Conservation (phyloP, 148 eudicot species). For the Diospyros lotus region DNA sequence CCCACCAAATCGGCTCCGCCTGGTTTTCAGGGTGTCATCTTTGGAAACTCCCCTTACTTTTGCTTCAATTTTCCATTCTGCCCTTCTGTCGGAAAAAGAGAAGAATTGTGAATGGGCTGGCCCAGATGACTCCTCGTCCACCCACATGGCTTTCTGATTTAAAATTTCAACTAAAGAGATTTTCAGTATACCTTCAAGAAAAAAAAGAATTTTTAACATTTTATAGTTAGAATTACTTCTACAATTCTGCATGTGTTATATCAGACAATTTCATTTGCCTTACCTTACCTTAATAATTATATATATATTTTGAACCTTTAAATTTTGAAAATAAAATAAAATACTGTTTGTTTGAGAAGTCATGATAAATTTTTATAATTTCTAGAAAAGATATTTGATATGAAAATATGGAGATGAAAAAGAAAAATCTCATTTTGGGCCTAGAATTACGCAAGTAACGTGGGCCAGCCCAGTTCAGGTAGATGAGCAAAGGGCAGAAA, state of each 20-base stretch:
- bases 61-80: not conserved
- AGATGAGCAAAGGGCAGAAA: not conserved
- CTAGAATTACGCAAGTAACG: not conserved
- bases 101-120: not conserved
- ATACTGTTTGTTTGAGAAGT: too few relatives aligned
- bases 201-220: not conserved
- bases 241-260: too few relatives aligned
- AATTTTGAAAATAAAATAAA: too few relatives aligned
- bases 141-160: not conserved
- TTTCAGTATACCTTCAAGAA: not conserved
- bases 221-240: too few relatives aligned
- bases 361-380: too few relatives aligned
- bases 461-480: not conserved
- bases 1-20: conserved; percentile 1
- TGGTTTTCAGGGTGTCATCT: not conserved
- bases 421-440: too few relatives aligned
- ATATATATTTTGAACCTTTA: too few relatives aligned
- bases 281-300: too few relatives aligned
- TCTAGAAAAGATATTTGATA: too few relatives aligned
- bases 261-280: too few relatives aligned
- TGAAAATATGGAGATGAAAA: too few relatives aligned
- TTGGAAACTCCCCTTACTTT: not conserved
- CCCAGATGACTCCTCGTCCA: not conserved
- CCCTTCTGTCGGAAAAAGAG: not conserved
- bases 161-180: not conserved